Conservation (phyloP, 768 basidiomycete species). For the Lentinula detonsa region DNA sequence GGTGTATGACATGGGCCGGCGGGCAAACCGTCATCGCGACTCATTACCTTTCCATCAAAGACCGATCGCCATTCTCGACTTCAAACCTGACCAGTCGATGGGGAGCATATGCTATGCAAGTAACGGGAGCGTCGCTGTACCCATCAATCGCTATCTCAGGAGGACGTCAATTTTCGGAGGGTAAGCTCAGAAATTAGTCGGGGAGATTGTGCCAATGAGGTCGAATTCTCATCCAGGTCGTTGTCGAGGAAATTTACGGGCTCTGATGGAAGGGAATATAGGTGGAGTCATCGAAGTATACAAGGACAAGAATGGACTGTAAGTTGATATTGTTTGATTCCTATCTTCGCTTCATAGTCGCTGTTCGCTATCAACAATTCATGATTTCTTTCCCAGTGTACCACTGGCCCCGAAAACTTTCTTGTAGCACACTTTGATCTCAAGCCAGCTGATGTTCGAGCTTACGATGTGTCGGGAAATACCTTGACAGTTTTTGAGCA, state of each 20-base stretch:
- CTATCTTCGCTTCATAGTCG: conserved; percentile 3
- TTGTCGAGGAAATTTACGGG: conserved; percentile 62
- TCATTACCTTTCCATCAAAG: conserved; percentile 44
- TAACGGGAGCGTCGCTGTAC: conserved; percentile 34
- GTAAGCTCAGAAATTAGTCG: conserved; percentile 32
- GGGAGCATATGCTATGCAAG: conserved; percentile 52
- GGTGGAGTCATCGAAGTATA: conserved; percentile 52
- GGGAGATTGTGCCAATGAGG: background rate
- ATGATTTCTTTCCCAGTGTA: conserved; percentile 34
- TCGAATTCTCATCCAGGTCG: conserved; percentile 34
- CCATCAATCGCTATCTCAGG: conserved; percentile 60
- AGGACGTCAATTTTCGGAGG: conserved; percentile 62
- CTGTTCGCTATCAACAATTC: background rate
- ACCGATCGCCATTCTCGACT: conserved; percentile 56
- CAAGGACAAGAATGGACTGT: conserved; percentile 74
- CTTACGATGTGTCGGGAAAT: conserved; percentile 60
- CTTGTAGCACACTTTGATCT: conserved; percentile 65
- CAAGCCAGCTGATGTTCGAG: conserved; percentile 44
- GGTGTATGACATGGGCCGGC: conserved; percentile 62
- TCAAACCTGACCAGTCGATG: conserved; percentile 48
- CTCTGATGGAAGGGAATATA: conserved; percentile 66
- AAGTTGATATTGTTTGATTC: conserved; percentile 23
- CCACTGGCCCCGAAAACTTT: conserved; percentile 42
- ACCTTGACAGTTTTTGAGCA: conserved; percentile 54
- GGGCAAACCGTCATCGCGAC: conserved; percentile 55